Conservation (phyloP, 345 rosid genomes). For the Nephelium lappaceum region DNA sequence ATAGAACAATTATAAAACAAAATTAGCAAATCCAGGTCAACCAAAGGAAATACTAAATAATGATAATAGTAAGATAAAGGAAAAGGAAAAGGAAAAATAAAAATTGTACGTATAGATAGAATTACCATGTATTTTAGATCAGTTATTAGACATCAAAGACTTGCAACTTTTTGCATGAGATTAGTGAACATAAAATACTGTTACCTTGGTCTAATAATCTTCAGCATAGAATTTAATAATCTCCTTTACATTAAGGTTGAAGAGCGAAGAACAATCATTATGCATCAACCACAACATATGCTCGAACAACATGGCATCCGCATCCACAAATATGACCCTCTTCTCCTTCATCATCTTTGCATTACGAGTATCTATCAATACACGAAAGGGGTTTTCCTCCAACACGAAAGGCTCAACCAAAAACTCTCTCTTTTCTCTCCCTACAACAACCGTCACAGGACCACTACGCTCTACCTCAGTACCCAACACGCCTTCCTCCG, state of each 20-base stretch:
- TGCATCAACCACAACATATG: slow-evolving; percentile 87
- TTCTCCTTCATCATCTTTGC: slow-evolving; percentile 15
- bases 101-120: too few relatives aligned
- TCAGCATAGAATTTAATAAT: slow-evolving; percentile 79
- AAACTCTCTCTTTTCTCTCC: too few relatives aligned
- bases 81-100: too few relatives aligned
- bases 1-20: too few relatives aligned
- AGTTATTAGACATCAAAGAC: background rate
- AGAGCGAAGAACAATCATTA: slow-evolving; percentile 69
- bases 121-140: too few relatives aligned
- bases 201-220: slow-evolving; percentile 46
- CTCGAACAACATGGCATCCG: slow-evolving; percentile 85
- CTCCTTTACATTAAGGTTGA: slow-evolving; percentile 71
- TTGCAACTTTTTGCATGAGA: background rate
- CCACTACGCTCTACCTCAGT: slow-evolving; percentile 21
- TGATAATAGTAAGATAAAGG: too few relatives aligned
- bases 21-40: too few relatives aligned
- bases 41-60: too few relatives aligned
- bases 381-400: slow-evolving; percentile 67
- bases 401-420: too few relatives aligned
- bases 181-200: background rate
- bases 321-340: slow-evolving; percentile 55
- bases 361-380: slow-evolving; percentile 42
- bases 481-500: too few relatives aligned
- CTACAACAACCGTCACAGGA: slow-evolving; percentile 72